Evolutionary conservation across 2,329 filamentous ascomycete species (phyloP).

Genomic region (Bertia moriformis): DNA sequence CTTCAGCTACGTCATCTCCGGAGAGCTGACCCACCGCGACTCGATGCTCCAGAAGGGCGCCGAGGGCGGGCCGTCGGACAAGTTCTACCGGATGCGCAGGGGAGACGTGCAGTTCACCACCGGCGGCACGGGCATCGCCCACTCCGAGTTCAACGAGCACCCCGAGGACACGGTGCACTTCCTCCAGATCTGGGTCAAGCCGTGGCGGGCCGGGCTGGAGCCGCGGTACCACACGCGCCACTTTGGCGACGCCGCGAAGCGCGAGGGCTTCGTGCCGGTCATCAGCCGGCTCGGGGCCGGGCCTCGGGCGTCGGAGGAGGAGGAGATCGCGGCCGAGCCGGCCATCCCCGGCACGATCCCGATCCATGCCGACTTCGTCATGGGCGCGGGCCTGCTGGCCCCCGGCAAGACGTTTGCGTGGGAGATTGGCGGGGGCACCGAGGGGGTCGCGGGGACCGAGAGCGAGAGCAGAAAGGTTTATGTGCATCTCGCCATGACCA

Average conservation of each 20-base stretch:
- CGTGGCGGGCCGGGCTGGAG: constrained; percentile 57
- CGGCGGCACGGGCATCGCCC: constrained; percentile 68
- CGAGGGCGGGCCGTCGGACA: constrained; percentile 39
- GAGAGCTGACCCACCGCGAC: constrained; percentile 77
- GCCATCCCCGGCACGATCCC: constrained; percentile 56
- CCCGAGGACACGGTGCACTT: constrained; percentile 61
- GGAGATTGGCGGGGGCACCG: constrained; percentile 42
- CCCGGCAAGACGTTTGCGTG: constrained; percentile 56
- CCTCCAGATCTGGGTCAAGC: constrained; percentile 76
- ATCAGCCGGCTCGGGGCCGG: constrained; percentile 62
- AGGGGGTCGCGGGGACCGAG: constrained; percentile 24
- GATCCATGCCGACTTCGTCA: constrained; percentile 71
- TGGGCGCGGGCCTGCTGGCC: constrained; percentile 63
- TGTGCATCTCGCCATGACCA: constrained; percentile 67
- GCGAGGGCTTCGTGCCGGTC: constrained; percentile 56
- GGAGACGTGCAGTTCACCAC: constrained; percentile 85
- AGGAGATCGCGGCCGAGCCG: constrained; percentile 51
- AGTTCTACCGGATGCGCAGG: constrained; percentile 57
- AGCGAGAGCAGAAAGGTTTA: constrained; percentile 57
- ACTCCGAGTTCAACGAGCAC: constrained; percentile 73
- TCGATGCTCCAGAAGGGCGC: constrained; percentile 62
- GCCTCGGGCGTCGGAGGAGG: constrained; percentile 38
- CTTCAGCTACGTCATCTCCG: constrained; percentile 73
- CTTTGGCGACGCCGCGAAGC: constrained; percentile 62
- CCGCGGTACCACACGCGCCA: constrained; percentile 65